Percentiles rank a stretch among this genome's conserved stretches.
These are phyloP conservation scores for Decorospora gaudefroyi DNA, from an alignment of 2,329 filamentous ascomycete species.

Conservation along the genomic window DNA sequence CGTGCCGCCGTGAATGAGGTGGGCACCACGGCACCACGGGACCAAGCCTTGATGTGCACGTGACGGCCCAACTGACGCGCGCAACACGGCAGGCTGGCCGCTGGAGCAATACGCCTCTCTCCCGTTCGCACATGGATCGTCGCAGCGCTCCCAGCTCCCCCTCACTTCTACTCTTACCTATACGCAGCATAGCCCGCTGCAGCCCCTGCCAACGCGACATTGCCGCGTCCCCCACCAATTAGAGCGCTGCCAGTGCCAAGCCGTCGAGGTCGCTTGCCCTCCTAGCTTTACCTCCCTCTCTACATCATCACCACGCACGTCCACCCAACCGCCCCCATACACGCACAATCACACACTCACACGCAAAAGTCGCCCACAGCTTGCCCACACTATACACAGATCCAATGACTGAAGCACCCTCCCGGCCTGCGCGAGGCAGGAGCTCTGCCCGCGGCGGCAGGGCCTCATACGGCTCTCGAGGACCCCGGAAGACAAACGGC, in stretches of 20 bases:
- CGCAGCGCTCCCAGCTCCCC: too few species aligned
- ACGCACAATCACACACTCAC: too few species aligned
- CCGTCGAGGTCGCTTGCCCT: conserved; percentile 34
- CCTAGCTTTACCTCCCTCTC: conserved; percentile 37
- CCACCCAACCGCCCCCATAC: conserved; percentile 32
- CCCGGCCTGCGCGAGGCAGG: conserved; percentile 86
- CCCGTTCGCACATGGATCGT: conserved; percentile 13
- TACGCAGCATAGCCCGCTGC: conserved; percentile 15
- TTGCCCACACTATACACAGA: conserved; percentile 50
- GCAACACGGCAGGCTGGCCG: conserved; percentile 13
- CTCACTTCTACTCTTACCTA: conserved; percentile 14
- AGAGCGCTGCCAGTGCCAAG: conserved; percentile 37
- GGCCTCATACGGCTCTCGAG: conserved; percentile 65
- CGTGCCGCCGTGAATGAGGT: too few species aligned
- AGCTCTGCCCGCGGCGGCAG: conserved; percentile 85
- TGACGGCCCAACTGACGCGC: conserved; percentile 17
- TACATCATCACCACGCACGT: conserved; percentile 41
- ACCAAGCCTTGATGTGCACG: conserved; percentile 11
- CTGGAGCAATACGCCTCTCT: conserved; percentile 7
- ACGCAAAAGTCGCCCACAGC: conserved; percentile 28
- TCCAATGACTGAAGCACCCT: conserved; percentile 92
- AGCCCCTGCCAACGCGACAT: conserved; percentile 25
- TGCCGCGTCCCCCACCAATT: conserved; percentile 27
- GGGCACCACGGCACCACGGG: too few species aligned
- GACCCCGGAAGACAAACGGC: conserved; percentile 66